Conservation (phyloP, 164 flowering plant genomes). For the Magnolia officinalis region DNA sequence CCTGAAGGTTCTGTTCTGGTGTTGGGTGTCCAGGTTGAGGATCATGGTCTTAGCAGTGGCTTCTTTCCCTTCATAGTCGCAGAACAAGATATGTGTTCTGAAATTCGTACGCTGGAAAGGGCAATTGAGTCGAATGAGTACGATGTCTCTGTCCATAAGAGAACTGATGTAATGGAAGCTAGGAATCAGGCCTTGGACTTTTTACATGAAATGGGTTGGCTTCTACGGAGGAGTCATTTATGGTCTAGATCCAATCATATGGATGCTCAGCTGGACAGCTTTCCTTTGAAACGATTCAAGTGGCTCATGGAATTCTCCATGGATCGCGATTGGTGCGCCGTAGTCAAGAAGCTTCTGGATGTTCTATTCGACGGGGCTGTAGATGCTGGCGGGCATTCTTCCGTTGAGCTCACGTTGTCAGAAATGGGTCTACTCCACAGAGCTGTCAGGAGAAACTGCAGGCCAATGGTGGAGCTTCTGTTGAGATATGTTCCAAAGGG, state of each 20-base stretch:
- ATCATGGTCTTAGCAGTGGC: constrained; percentile 59
- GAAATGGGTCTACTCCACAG: constrained; percentile 67
- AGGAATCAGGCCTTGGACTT: constrained; percentile 58
- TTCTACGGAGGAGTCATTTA: constrained; percentile 54
- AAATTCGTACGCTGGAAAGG: constrained; percentile 63
- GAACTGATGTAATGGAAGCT: constrained; percentile 17
- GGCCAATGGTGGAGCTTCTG: constrained; percentile 61
- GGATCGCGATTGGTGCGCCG: constrained; percentile 87
- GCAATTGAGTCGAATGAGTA: constrained; percentile 37
- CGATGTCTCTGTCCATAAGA: constrained; percentile 16
- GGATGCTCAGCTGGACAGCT: constrained; percentile 31
- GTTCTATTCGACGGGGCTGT: constrained; percentile 51
- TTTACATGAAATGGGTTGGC: constrained; percentile 87
- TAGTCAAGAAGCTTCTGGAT: constrained; percentile 64
- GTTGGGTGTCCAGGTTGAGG: constrained; percentile 56
- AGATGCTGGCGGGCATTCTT: constrained; percentile 35
- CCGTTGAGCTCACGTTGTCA: constrained; percentile 38
- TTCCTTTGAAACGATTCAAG: constrained; percentile 51
- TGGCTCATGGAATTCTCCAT: constrained; percentile 75
- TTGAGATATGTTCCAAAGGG: constrained; percentile 43
- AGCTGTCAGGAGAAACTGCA: constrained; percentile 66
- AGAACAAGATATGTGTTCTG: constrained; percentile 68
- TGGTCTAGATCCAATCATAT: constrained; percentile 33
- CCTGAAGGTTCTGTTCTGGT: neutral
- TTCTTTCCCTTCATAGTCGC: constrained; percentile 87